Evolutionary conservation across 768 basidiomycete genomes (phyloP).

Genomic region (Omphalotus guepiniiformis): DNA sequence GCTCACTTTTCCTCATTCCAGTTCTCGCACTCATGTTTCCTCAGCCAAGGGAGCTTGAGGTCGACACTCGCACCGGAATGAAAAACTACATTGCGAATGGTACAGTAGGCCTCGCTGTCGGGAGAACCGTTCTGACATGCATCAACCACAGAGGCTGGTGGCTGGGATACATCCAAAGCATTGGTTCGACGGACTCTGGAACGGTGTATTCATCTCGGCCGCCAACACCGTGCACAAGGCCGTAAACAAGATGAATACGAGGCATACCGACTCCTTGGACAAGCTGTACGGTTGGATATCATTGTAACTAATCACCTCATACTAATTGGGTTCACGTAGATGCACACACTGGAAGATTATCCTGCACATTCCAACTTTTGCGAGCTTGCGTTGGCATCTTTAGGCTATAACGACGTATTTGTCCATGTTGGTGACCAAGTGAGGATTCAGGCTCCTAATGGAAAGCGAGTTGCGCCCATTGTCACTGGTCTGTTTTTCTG

Average conservation of each 20-base stretch:
- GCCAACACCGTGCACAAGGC: slow-evolving; percentile 53
- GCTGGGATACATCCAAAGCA: slow-evolving; percentile 88
- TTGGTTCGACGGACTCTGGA: slow-evolving; percentile 71
- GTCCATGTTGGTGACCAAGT: slow-evolving; percentile 82
- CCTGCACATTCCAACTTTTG: slow-evolving; percentile 89
- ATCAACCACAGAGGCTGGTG: slow-evolving; percentile 47
- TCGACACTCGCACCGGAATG: slow-evolving; percentile 87
- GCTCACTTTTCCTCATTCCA: background rate
- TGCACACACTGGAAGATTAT: slow-evolving; percentile 85
- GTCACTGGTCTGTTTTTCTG: slow-evolving; percentile 55
- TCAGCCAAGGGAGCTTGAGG: slow-evolving; percentile 75
- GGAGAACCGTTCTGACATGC: background rate
- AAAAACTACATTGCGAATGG: slow-evolving; percentile 93
- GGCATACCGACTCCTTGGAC: slow-evolving; percentile 77
- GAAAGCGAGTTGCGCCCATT: slow-evolving; percentile 72
- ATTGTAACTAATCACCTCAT: background rate
- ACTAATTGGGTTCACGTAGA: slow-evolving; percentile 27
- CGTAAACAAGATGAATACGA: slow-evolving; percentile 71
- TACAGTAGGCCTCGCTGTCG: slow-evolving; percentile 14
- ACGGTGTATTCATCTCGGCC: slow-evolving; percentile 74
- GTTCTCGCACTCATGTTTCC: background rate
- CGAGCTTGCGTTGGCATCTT: slow-evolving; percentile 69
- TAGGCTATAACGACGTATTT: slow-evolving; percentile 79
- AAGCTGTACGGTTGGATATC: slow-evolving; percentile 40
- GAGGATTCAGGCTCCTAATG: slow-evolving; percentile 68